These are phyloP conservation scores for Domatiomyces catenatus DNA, from an alignment of 2,329 filamentous ascomycete genomes.

Conservation along the genomic window DNA sequence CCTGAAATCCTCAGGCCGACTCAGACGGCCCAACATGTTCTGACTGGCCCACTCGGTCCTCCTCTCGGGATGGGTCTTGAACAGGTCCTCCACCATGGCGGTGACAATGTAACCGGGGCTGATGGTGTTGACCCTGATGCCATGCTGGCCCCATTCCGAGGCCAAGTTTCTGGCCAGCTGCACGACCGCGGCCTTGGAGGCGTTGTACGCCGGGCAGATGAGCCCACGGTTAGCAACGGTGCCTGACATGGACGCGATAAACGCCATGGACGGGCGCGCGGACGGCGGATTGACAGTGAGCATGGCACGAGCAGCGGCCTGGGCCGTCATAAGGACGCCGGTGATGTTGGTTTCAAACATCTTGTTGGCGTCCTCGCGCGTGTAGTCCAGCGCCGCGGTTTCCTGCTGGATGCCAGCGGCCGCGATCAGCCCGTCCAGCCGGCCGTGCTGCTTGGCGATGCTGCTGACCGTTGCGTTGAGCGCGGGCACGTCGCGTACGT, in stretches of 20 bases:
- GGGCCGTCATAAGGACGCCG: constrained; percentile 47
- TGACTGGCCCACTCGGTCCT: constrained; percentile 54
- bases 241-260: constrained; percentile 51
- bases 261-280: constrained; percentile 40
- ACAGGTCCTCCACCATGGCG: constrained; percentile 31
- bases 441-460: constrained; percentile 55
- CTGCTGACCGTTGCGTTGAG: constrained; percentile 52
- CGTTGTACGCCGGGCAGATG: constrained; percentile 35
- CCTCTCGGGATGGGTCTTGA: constrained; percentile 13
- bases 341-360: constrained; percentile 50
- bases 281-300: constrained; percentile 21
- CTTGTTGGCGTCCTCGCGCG: constrained; percentile 42
- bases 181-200: constrained; percentile 33
- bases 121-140: constrained; percentile 34
- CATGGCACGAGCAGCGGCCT: constrained; percentile 48
- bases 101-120: constrained; percentile 34
- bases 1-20: constrained; percentile 52
- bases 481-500: constrained; percentile 56
- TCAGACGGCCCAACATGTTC: constrained; percentile 66
- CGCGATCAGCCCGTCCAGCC: constrained; percentile 64
- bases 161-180: constrained; percentile 33
- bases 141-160: constrained; percentile 31
- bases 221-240: constrained; percentile 41
- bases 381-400: constrained; percentile 66
- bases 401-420: constrained; percentile 65